phyloP scores from a whole-genome alignment of 1,139 yeast genomes.

The Magnusiomyces paraingens region DNA sequence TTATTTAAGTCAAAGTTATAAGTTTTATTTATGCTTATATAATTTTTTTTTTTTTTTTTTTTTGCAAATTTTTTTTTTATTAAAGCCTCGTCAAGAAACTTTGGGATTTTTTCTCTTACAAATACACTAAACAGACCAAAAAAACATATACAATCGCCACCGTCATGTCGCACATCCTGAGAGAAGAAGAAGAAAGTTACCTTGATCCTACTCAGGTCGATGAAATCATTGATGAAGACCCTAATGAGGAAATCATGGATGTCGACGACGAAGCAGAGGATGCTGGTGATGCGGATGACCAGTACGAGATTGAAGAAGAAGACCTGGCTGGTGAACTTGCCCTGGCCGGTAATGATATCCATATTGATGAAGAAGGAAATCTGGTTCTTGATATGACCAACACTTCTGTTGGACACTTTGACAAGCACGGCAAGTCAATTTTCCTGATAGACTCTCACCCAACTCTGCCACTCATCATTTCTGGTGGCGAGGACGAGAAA shows the following conservation, averaged over 20 bases:
- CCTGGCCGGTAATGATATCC: constrained; percentile 16
- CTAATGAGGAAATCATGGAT: constrained; percentile 19
- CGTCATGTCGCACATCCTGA: constrained; percentile 2
- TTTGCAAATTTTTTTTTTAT: too few relatives aligned
- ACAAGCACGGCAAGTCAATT: constrained; percentile 77
- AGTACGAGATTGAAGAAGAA: constrained; percentile 17
- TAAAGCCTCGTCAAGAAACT: too few relatives aligned
- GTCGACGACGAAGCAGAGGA: constrained; percentile 15
- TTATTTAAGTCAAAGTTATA: too few relatives aligned
- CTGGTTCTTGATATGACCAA: constrained; percentile 75
- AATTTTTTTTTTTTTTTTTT: too few relatives aligned
- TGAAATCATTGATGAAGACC: constrained; percentile 27
- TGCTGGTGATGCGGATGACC: constrained; percentile 17
- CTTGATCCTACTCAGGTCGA: constrained; percentile 25
- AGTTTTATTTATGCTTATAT: too few relatives aligned
- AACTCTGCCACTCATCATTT: constrained; percentile 66
- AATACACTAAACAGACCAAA: too few relatives aligned
- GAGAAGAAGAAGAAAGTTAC: constrained; percentile 20
- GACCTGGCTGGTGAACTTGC: constrained; percentile 5
- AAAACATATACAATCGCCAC: too few relatives aligned
- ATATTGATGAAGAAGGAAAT: constrained; percentile 31
- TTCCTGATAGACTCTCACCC: constrained; percentile 79
- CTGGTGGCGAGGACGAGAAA: constrained; percentile 88
- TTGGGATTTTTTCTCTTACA: too few relatives aligned
- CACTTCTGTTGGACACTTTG: constrained; percentile 85